Evolutionary conservation across 441 rosid genomes (phyloP).

Genomic region (Adansonia madagascariensis): DNA sequence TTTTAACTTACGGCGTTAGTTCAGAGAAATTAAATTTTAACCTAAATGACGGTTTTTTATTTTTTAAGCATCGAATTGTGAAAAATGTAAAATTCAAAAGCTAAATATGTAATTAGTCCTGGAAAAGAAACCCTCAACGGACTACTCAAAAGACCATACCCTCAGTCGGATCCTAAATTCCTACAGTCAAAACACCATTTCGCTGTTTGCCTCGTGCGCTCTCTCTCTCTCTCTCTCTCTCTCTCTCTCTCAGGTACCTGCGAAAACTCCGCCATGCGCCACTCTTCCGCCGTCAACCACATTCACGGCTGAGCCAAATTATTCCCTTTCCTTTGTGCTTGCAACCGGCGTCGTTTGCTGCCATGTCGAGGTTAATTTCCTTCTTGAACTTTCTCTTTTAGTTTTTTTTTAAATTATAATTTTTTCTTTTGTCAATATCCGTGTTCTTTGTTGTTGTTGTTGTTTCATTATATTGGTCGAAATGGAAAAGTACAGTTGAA

Average conservation of each 20-base stretch:
- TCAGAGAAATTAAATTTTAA: no score
- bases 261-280: background rate
- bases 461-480: background rate
- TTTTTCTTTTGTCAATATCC: background rate
- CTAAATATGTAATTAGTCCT: background rate
- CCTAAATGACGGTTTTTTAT: background rate
- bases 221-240: no score
- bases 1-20: no score
- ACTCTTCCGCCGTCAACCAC: background rate
- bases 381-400: background rate
- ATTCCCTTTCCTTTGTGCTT: background rate
- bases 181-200: background rate
- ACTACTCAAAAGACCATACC: background rate
- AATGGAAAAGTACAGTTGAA: background rate
- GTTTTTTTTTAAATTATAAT: background rate
- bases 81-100: background rate
- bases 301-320: background rate
- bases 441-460: background rate
- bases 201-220: background rate
- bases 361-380: constrained; percentile 20
- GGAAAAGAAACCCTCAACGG: background rate
- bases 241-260: background rate
- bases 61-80: background rate
- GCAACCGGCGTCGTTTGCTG: background rate
- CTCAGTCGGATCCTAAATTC: background rate